Conservation (phyloP, 176 grass and related monocot species). For the Elymus sibiricus region DNA sequence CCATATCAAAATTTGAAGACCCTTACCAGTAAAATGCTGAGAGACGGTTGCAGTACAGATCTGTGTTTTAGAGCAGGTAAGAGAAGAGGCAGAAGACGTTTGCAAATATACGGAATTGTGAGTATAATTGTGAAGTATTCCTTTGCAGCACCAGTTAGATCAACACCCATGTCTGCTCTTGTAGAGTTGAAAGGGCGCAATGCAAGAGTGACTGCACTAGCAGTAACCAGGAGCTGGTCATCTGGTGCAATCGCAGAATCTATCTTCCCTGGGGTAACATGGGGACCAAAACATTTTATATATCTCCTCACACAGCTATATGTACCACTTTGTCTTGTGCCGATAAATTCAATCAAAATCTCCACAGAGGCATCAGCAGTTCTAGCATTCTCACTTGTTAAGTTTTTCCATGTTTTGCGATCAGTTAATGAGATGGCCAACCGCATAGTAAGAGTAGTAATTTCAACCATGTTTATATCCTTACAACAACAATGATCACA, state of each 20-base stretch:
- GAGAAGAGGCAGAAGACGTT: conserved; percentile 57
- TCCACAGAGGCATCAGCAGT: conserved; percentile 54
- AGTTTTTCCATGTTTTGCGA: conserved; percentile 70
- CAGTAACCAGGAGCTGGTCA: conserved; percentile 69
- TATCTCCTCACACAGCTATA: conserved; percentile 81
- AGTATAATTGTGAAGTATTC: conserved; percentile 67
- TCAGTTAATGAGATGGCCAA: conserved; percentile 85
- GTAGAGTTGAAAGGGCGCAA: conserved; percentile 83
- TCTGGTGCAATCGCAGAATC: conserved; percentile 41
- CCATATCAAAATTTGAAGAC: conserved; percentile 28
- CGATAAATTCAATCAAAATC: conserved; percentile 72
- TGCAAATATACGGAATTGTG: conserved; percentile 81
- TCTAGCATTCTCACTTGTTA: conserved; percentile 43
- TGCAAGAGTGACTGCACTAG: conserved; percentile 77
- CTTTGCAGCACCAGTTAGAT: conserved; percentile 49
- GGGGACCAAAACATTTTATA: conserved; percentile 44
- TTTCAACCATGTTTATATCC: conserved; percentile 45
- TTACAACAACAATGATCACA: conserved; percentile 53
- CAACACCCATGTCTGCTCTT: conserved; percentile 30
- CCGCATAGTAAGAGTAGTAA: conserved; percentile 69
- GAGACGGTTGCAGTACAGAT: conserved; percentile 61
- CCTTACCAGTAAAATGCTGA: conserved; percentile 82
- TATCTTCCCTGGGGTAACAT: conserved; percentile 39
- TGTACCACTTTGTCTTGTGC: conserved; percentile 42
- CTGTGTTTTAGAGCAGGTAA: conserved; percentile 79